Evolutionary conservation across 805 yeast genomes (phyloP).

Genomic region (Ogataea neopini): DNA sequence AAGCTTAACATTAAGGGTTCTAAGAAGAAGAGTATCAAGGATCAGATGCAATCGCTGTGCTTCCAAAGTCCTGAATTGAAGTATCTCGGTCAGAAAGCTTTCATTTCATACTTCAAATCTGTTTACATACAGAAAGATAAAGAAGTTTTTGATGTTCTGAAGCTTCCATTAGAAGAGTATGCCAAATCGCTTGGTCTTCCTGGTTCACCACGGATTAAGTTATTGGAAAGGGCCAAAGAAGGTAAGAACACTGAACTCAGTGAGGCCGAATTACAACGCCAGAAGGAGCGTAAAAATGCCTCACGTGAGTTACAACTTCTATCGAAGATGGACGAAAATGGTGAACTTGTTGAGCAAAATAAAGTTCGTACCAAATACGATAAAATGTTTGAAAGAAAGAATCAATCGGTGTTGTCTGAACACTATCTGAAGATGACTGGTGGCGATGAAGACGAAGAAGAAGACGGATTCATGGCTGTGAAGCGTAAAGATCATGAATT

Average conservation of each 20-base stretch:
- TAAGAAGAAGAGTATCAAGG: conserved; percentile 70
- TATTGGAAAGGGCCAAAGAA: conserved; percentile 46
- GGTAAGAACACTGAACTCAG: conserved; percentile 38
- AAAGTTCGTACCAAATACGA: conserved; percentile 86
- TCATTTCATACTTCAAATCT: conserved; percentile 86
- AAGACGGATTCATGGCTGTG: conserved; percentile 77
- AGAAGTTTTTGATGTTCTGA: conserved; percentile 75
- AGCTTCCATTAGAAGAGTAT: conserved; percentile 75
- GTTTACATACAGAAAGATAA: conserved; percentile 85
- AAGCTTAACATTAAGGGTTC: conserved; percentile 73
- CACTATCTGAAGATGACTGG: conserved; percentile 78
- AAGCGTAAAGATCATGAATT: conserved; percentile 77
- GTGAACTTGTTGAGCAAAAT: conserved; percentile 48
- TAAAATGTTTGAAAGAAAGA: conserved; percentile 91
- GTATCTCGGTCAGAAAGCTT: conserved; percentile 94
- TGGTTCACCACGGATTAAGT: conserved; percentile 91
- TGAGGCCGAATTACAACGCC: conserved; percentile 40
- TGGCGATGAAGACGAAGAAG: conserved; percentile 59
- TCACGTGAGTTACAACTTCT: conserved; percentile 68
- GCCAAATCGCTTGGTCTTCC: conserved; percentile 92
- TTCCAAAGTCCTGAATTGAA: conserved; percentile 91
- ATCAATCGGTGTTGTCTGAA: conserved; percentile 88
- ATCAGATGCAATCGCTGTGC: conserved; percentile 85
- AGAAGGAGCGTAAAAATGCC: conserved; percentile 77
- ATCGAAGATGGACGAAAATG: conserved; percentile 61